These are phyloP conservation scores for Sphenostylis stenocarpa DNA, from an alignment of 306 rosid species.

Conservation along the genomic window DNA sequence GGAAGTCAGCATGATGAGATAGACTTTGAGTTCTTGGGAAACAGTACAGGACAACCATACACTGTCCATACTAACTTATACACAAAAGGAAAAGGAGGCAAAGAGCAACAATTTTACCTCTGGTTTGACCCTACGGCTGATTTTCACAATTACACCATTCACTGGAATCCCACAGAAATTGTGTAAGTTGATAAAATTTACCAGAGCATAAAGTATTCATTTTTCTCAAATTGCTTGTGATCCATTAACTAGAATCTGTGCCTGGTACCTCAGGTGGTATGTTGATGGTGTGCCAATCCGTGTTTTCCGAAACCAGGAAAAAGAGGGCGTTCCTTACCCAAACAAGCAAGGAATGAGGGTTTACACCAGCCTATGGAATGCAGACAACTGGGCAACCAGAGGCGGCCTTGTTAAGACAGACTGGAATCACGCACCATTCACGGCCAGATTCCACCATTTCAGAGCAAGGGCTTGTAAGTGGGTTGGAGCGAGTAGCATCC, in stretches of 20 bases:
- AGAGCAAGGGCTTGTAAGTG: conserved; percentile 77
- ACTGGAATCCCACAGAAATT: conserved; percentile 67
- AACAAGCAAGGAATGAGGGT: conserved; percentile 74
- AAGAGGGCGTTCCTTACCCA: conserved; percentile 61
- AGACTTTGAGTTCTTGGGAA: conserved; percentile 78
- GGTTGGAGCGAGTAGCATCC: conserved; percentile 52
- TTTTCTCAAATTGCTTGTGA: not conserved
- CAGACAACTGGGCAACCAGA: conserved; percentile 81
- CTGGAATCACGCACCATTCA: conserved; percentile 64
- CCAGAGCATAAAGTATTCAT: not conserved
- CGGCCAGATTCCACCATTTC: conserved; percentile 46
- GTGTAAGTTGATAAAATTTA: conserved; percentile 51
- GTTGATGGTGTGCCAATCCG: conserved; percentile 61
- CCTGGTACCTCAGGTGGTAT: conserved; percentile 64
- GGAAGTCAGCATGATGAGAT: conserved; percentile 75
- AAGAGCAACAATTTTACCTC: conserved; percentile 66
- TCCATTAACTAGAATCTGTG: not conserved
- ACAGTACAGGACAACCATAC: conserved; percentile 75
- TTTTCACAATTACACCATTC: conserved; percentile 83
- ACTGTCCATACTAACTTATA: conserved; percentile 64
- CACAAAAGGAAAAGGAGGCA: conserved; percentile 60
- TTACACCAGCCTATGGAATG: conserved; percentile 75
- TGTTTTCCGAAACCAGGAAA: conserved; percentile 63
- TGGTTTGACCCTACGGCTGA: conserved; percentile 78
- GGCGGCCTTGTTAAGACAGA: conserved; percentile 67